Conservation (phyloP, 148 eudicot species). For the Nepenthes mirabilis region DNA sequence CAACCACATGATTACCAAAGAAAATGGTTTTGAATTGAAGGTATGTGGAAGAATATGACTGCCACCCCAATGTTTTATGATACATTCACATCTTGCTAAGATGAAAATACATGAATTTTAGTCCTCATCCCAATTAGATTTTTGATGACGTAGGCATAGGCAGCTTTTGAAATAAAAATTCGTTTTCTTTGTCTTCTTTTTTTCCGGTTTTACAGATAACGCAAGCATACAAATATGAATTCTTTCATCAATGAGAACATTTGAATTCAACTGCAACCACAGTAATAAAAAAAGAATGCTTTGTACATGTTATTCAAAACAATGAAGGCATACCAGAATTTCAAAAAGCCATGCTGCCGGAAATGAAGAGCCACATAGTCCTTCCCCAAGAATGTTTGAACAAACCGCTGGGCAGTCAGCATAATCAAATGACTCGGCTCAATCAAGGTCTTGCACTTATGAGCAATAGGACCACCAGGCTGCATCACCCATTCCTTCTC, state of each 20-base stretch:
- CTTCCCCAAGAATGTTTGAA: conserved; percentile 89
- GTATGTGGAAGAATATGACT: too few species aligned
- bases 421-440: conserved; percentile 84
- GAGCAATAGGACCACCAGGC: conserved; percentile 95
- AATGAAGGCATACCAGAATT: conserved; percentile 61
- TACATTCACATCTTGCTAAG: too few species aligned
- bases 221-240: too few species aligned
- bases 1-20: too few species aligned
- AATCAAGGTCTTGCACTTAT: conserved; percentile 69
- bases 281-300: not conserved
- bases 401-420: conserved; percentile 89
- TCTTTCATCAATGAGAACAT: not conserved
- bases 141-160: too few species aligned
- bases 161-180: too few species aligned
- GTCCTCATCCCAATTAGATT: too few species aligned
- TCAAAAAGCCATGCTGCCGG: conserved; percentile 90
- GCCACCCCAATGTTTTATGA: too few species aligned
- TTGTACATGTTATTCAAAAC: not conserved
- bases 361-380: conserved; percentile 86
- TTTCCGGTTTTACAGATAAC: too few species aligned
- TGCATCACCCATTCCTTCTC: conserved; percentile 92
- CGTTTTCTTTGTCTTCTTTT: too few species aligned
- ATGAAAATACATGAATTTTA: too few species aligned
- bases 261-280: not conserved
- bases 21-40: too few species aligned